Conservation (phyloP, 768 basidiomycete species). For the Crassisporium funariophilum region DNA sequence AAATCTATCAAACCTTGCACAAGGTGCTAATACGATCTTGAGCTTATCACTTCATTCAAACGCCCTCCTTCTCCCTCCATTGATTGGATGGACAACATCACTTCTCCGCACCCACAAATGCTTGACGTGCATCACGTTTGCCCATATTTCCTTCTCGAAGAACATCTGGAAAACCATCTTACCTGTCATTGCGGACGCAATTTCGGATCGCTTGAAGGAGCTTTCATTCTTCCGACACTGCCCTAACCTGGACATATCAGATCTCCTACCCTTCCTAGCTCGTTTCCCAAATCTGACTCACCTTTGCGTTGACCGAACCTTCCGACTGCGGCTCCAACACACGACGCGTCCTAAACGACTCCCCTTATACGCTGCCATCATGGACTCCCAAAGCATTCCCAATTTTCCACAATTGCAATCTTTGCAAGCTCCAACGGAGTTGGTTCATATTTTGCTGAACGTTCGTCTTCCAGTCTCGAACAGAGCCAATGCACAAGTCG, state of each 20-base stretch:
- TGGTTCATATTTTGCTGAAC: conserved; percentile 14
- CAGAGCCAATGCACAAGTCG: neutral
- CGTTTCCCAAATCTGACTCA: conserved; percentile 13
- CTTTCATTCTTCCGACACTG: conserved; percentile 20
- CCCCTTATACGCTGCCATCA: neutral
- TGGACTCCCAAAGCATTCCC: conserved; percentile 7
- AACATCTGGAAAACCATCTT: conserved; percentile 18
- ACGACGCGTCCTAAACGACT: conserved; percentile 1
- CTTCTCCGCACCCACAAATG: conserved; percentile 14
- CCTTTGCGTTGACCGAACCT: conserved; percentile 19
- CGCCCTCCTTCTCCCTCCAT: conserved; percentile 21
- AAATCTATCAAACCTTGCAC: conserved; percentile 7
- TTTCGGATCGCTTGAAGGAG: conserved; percentile 13
- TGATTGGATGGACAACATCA: conserved; percentile 21
- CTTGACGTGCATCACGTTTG: conserved; percentile 21
- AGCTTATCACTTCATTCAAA: conserved; percentile 20
- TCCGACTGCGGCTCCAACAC: conserved; percentile 12
- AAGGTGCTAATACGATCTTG: conserved; percentile 8
- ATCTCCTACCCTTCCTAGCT: conserved; percentile 17
- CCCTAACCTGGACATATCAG: conserved; percentile 14
- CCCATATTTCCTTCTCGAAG: conserved; percentile 16
- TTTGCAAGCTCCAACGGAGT: conserved; percentile 15
- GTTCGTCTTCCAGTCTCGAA: conserved; percentile 1
- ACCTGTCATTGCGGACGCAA: conserved; percentile 17
- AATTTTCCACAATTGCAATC: conserved; percentile 9